Evolutionary conservation across 148 eudicot genomes (phyloP).

Genomic region (Rhododendron mucronatum): DNA sequence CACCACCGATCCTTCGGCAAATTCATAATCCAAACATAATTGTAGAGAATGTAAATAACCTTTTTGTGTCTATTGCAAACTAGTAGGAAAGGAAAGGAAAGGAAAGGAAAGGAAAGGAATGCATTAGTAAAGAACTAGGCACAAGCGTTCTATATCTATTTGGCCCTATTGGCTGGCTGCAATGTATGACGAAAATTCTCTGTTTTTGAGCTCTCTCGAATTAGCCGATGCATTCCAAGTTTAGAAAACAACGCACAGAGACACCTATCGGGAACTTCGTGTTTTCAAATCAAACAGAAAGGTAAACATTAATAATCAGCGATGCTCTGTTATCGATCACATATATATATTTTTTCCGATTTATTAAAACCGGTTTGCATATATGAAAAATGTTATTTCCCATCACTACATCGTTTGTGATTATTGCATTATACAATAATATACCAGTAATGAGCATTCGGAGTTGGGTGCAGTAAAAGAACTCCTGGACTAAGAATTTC

Average conservation of each 20-base stretch:
- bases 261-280: not conserved
- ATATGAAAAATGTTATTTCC: not conserved
- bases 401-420: not conserved
- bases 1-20: not conserved
- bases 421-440: not conserved
- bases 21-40: not conserved
- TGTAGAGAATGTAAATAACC: not conserved
- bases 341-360: not conserved
- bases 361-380: not conserved
- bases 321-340: not conserved
- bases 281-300: not conserved
- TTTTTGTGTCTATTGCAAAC: not conserved
- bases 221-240: not conserved
- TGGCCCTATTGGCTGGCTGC: no score
- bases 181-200: no score
- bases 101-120: not conserved
- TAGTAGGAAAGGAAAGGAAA: not conserved
- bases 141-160: no score
- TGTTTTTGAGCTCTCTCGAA: no score
- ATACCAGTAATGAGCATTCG: not conserved
- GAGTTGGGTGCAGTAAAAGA: not conserved
- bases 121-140: not conserved
- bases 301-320: not conserved
- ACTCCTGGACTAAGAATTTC: not conserved
- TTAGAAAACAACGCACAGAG: not conserved